Base-by-base conservation (phyloP, 768 basidiomycete species). In the Termitomyces sp. region DNA sequence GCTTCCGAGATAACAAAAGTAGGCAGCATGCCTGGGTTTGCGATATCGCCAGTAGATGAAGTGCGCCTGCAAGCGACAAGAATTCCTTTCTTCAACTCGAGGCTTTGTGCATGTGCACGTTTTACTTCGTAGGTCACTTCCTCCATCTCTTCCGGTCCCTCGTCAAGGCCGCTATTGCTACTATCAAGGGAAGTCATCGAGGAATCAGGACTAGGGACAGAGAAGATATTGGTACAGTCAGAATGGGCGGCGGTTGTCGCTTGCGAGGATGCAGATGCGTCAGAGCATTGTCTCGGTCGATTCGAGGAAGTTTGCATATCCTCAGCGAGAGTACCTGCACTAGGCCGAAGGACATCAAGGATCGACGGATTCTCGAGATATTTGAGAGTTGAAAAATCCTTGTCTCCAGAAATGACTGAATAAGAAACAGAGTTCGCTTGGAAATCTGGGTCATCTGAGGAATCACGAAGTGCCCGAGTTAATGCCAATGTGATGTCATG, bases 21-120 rank as follows among this genome's bases (percentile, higher is more conserved):
- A 32, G 68, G 67, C 44, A 68, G 56, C 20, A 60, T 41, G 52
- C 33, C 40, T 20, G 48, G 24, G 16, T 35, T 49, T 47, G 55
- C 24, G 18, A n/a, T 32, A 35, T 63, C 48, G 2, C 43, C 32
- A 14, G 35, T 35, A 20, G 59, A 52, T 14, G 68, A 54, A 51
- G 68, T 66, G 14, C 56, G 52, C 40, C 53, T 63, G 57, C 60
- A 76, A 59, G 72, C 68, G 33, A 81, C 62, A 28, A 82, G 62
- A 47, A 78, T 69, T 4, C 76, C 79, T 64, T 72, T 75, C 67
- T 79, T 77, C 59, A 81, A 70, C 63, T 80, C 77, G 65, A 83
- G 69, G 59, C 79, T 83, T 64, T 73, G 76, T 48, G 79, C 75
- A 49, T 77, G 79, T 2, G 72, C 80, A 13, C 78, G 73, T 60